Base-by-base conservation (phyloP, 495 filamentous ascomycete genomes). In the Hypoxylon perforatum region DNA sequence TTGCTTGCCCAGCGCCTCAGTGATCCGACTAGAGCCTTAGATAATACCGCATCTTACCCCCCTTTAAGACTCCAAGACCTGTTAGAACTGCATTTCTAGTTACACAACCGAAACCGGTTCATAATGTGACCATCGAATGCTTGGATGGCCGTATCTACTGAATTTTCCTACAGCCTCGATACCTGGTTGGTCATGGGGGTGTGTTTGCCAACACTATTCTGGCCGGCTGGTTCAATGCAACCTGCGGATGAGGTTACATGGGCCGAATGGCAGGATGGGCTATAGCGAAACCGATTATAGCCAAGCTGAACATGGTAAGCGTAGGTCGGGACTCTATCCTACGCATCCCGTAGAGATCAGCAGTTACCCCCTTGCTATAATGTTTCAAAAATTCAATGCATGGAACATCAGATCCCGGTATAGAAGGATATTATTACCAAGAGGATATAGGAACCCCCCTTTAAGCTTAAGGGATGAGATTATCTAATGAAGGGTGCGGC, bases 261-360 rank as follows among this genome's bases (percentile, higher is more conserved):
- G 38, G n/a, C n/a, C 12, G 38, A 11, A 2, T 5, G 9, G 36
- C 12, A 15, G 41, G 17, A 18, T 33, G 30, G 1, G 30, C 7
- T 33, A 33, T 33, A 33, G 30, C 7, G 1, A 33, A 9, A 10
- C 8, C 8, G 30, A 9, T 33, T 33, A 44, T 44, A 18, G 41
- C 17, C n/a, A 44, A 44, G 41, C 15, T 4, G 17, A 19, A 44
- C 8, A 18, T 17, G 8, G n/a, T 9, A 18, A 18, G 17, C 3
- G 7, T 3, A 21, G 41, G 17, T 17, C 41, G 41, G 41, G 2
- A 15, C 41, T 44, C 41, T 18, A 7, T 21, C 11, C 1, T 44
- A 44, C 41, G 7, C 41, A 19, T 44, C 41, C 41, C 41, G 41
- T 44, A 44, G n/a, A 9, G 41, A 44, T 44, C 41, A 18, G 17